Percentiles rank a stretch among this genome's conserved stretches.
phyloP scores from a whole-genome alignment of 2,329 filamentous ascomycete species.

The Westerdykella ornata region DNA sequence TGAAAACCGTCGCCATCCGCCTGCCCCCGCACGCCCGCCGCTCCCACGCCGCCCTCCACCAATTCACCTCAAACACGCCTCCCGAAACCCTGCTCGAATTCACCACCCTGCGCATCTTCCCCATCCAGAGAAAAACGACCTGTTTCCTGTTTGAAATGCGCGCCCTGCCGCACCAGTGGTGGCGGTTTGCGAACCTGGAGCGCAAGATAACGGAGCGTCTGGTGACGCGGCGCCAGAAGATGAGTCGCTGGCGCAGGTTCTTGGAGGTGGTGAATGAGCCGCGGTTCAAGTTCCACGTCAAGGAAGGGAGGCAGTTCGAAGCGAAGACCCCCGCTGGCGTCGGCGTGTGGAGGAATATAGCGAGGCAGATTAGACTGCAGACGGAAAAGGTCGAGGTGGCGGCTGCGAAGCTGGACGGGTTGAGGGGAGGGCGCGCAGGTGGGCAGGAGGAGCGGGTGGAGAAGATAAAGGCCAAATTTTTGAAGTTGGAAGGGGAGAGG shows the following conservation, averaged over 20 bases:
- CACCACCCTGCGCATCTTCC: conserved; percentile 31
- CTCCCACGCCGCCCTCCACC: conserved; percentile 20
- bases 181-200: conserved; percentile 32
- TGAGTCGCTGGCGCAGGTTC: conserved; percentile 15
- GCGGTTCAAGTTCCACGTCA: conserved; percentile 33
- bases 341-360: conserved; percentile 33
- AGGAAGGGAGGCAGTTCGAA: conserved; percentile 27
- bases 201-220: conserved; percentile 7
- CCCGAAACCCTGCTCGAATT: conserved; percentile 27
- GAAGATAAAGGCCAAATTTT: background rate
- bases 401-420: no score
- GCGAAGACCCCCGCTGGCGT: conserved; percentile 22
- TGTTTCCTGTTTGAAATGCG: conserved; percentile 28
- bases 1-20: conserved; percentile 27
- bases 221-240: conserved; percentile 13
- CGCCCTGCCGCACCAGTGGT: conserved; percentile 19
- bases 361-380: conserved; percentile 23
- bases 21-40: conserved; percentile 24
- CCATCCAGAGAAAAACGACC: conserved; percentile 26
- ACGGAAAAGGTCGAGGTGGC: conserved; percentile 6
- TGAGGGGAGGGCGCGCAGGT: background rate
- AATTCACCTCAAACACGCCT: conserved; percentile 19
- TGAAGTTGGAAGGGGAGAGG: background rate
- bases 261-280: conserved; percentile 25
- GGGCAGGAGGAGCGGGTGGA: background rate